Percentiles rank a stretch among this genome's conserved stretches.
Evolutionary conservation across 257 asterid species (phyloP).

Genomic region (Scutellaria barbata): DNA sequence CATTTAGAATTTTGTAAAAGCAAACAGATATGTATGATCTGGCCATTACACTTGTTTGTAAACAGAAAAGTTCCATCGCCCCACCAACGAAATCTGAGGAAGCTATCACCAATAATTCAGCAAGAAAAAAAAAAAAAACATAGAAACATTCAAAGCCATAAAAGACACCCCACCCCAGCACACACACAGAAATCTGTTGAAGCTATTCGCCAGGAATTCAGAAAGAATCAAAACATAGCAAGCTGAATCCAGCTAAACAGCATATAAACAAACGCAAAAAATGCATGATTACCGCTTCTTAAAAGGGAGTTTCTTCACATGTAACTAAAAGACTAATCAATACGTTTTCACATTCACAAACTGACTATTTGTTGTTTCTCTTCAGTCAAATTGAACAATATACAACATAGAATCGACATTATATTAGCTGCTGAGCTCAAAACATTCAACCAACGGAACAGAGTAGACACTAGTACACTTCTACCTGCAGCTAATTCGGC

Average conservation of each 20-base stretch:
- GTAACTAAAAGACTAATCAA: neutral
- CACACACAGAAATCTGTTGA: no score
- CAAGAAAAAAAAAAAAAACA: conserved; percentile 25
- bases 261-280: neutral
- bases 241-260: conserved; percentile 2
- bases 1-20: conserved; percentile 12
- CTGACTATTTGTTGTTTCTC: neutral
- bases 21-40: neutral
- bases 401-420: neutral
- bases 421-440: conserved; percentile 10
- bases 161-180: neutral
- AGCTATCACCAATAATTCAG: neutral
- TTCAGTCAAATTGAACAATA: neutral
- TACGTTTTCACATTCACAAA: neutral
- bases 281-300: neutral
- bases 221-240: no score
- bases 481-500: conserved; percentile 37
- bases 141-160: conserved; percentile 5
- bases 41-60: neutral
- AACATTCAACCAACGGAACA: neutral
- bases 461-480: neutral
- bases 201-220: no score
- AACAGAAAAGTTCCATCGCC: neutral
- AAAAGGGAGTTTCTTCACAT: neutral
- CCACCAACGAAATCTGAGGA: neutral